Evolutionary conservation across 73 alveolate species (phyloP), one percentile per base, ranked within the genome.

Genomic region (Urostyla sp.): DNA sequence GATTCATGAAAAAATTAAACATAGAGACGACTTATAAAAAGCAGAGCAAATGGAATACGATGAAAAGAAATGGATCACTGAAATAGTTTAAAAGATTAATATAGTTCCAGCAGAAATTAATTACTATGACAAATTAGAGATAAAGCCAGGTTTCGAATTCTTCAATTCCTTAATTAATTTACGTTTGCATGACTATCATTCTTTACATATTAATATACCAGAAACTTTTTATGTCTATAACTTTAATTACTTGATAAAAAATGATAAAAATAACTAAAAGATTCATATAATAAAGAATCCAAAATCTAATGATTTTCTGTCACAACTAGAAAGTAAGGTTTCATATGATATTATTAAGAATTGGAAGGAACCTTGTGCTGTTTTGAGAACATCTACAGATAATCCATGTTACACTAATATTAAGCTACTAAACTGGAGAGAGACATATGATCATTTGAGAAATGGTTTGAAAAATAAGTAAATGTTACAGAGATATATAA

Each of bases 81-180:
- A 69, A 49, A 69, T 69, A 6, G 69, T 69, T 1, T 45, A 45
- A 30, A 69, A 46, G 45, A 69, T 69, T 46, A 69, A 69, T 48
- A 48, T 69, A 6, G 83, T 69, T 13, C 83, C 83, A 28, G 83
- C 44, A 1, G 83, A 69, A 2, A 26, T 18, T 4, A 38, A 69
- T 49, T 69, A 69, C 35, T 69, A 69, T 69, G 83, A 69, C 23
- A 69, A 69, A 48, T 48, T 69, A 16, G 83, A 67, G 8, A 69
- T 69, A 2, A 69, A 69, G 54, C 83, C 83, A 6, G 83, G 83
- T 3, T 69, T 69, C 32, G 83, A 69, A 11, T 69, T 69, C 55
- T 20, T 69, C 11, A 34, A 69, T 48, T 67, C 83, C 18, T 18
- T 69, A 6, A 69, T 69, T n/a, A 69, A 45, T 48, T 37, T 57